Evolutionary conservation across 2,329 filamentous ascomycete genomes (phyloP).

Genomic region (Plectosphaerella plurivora): DNA sequence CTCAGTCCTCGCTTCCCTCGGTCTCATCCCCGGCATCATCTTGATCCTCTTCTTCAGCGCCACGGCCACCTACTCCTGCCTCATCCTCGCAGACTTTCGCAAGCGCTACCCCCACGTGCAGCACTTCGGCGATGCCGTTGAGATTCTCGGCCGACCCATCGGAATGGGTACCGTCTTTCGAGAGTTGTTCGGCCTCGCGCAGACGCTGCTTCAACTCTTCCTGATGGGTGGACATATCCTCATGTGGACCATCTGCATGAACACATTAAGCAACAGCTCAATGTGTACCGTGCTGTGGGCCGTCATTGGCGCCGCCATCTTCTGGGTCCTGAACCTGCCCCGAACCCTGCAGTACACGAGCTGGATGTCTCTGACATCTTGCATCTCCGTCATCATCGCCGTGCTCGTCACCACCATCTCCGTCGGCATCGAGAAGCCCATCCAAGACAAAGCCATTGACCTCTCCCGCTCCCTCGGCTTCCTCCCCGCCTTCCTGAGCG

Average conservation of each 20-base stretch:
- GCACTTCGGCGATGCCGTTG: constrained; percentile 61
- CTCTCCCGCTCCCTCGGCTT: constrained; percentile 34
- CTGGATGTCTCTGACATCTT: constrained; percentile 48
- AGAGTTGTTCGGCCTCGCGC: constrained; percentile 53
- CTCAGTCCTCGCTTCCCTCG: constrained; percentile 67
- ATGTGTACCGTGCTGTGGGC: constrained; percentile 61
- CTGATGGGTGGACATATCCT: constrained; percentile 64
- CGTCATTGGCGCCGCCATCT: constrained; percentile 51
- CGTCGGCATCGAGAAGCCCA: constrained; percentile 44
- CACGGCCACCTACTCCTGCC: constrained; percentile 60
- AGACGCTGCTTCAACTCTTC: constrained; percentile 60
- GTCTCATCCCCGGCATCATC: constrained; percentile 65
- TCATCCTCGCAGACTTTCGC: constrained; percentile 60
- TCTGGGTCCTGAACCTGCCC: constrained; percentile 53
- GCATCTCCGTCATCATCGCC: constrained; percentile 56
- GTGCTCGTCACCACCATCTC: constrained; percentile 61
- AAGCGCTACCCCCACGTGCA: constrained; percentile 63
- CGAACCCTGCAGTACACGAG: constrained; percentile 58
- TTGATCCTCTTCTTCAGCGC: constrained; percentile 62
- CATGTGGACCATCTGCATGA: constrained; percentile 62
- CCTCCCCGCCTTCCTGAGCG: constrained; percentile 46
- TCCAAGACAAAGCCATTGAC: constrained; percentile 25
- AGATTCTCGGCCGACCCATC: constrained; percentile 41
- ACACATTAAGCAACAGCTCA: constrained; percentile 53
- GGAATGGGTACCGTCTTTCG: constrained; percentile 47